These are phyloP conservation scores for Neurospora sp. DNA, from an alignment of 2,329 filamentous ascomycete genomes.

Conservation along the genomic window DNA sequence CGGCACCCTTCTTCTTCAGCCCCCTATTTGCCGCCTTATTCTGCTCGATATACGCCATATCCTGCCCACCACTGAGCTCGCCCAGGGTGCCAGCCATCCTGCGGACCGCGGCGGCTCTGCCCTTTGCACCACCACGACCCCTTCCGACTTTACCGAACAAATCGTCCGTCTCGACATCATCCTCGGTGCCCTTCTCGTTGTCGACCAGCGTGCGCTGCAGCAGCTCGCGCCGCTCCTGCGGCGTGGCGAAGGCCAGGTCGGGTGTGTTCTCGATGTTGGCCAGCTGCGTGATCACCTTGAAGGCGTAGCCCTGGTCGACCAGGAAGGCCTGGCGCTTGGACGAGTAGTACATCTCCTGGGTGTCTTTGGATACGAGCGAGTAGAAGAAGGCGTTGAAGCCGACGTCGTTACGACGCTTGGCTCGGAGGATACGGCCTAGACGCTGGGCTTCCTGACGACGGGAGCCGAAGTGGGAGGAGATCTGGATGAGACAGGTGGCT, in stretches of 20 bases:
- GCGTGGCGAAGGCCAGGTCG: constrained; percentile 68
- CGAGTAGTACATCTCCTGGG: constrained; percentile 95
- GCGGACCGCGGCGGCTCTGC: constrained; percentile 39
- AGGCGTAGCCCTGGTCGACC: constrained; percentile 95
- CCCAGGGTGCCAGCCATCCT: constrained; percentile 77
- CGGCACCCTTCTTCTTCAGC: constrained; percentile 42
- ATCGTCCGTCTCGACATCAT: constrained; percentile 28
- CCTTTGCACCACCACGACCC: constrained; percentile 7
- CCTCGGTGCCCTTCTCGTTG: constrained; percentile 40
- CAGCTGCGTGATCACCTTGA: constrained; percentile 96
- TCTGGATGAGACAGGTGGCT: constrained; percentile 93
- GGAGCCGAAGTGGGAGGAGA: constrained; percentile 94
- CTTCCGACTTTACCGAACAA: constrained; percentile 23
- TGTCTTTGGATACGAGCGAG: constrained; percentile 93
- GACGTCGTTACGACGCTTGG: constrained; percentile 92
- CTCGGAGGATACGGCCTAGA: constrained; percentile 82
- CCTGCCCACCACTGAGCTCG: constrained; percentile 81
- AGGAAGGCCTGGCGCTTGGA: constrained; percentile 94
- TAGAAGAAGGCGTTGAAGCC: constrained; percentile 99
- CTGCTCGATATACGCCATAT: constrained; percentile 93
- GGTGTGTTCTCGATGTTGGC: constrained; percentile 81
- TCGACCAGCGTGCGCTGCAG: constrained; percentile 84
- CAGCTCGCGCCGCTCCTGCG: constrained; percentile 72
- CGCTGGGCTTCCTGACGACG: constrained; percentile 94
- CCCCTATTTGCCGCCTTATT: constrained; percentile 63